phyloP scores from a whole-genome alignment of 129 eudicot species.

The Arctium lappa region DNA sequence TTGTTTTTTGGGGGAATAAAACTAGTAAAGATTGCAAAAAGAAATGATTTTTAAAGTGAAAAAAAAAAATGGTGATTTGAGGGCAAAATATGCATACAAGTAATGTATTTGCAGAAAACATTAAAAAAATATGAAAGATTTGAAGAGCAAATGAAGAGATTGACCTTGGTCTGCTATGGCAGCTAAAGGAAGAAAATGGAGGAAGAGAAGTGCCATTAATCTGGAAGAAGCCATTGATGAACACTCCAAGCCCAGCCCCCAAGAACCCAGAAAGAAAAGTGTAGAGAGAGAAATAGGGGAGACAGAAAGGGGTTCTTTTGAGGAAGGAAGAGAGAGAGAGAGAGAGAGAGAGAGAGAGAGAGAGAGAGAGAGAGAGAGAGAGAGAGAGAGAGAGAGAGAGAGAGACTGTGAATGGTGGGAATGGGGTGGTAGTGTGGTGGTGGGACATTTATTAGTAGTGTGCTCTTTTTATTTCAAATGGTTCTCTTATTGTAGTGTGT shows the following conservation, averaged over 20 bases:
- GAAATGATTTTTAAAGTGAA: neutral
- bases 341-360: neutral
- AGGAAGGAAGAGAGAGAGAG: constrained; percentile 16
- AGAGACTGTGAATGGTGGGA: constrained; percentile 9
- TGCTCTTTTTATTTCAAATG: neutral
- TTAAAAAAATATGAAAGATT: neutral
- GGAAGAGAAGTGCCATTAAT: constrained; percentile 28
- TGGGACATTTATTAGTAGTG: neutral
- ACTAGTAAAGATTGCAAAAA: neutral
- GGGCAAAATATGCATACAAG: neutral
- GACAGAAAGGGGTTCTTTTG: constrained; percentile 25
- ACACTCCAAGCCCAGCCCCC: constrained; percentile 10
- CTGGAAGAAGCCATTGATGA: constrained; percentile 28
- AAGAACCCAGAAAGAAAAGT: constrained; percentile 15
- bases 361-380: constrained; percentile 19
- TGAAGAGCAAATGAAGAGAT: neutral
- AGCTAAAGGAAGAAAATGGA: constrained; percentile 36
- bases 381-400: constrained; percentile 21
- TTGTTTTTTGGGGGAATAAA: neutral
- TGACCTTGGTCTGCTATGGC: constrained; percentile 51
- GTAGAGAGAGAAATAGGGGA: constrained; percentile 17
- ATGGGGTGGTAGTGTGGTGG: neutral
- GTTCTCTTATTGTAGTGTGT: neutral
- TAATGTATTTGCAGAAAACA: neutral
- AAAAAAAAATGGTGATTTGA: neutral